phyloP scores from a whole-genome alignment of 371 early-diverging fungal species.

The Mucor irregularis region DNA sequence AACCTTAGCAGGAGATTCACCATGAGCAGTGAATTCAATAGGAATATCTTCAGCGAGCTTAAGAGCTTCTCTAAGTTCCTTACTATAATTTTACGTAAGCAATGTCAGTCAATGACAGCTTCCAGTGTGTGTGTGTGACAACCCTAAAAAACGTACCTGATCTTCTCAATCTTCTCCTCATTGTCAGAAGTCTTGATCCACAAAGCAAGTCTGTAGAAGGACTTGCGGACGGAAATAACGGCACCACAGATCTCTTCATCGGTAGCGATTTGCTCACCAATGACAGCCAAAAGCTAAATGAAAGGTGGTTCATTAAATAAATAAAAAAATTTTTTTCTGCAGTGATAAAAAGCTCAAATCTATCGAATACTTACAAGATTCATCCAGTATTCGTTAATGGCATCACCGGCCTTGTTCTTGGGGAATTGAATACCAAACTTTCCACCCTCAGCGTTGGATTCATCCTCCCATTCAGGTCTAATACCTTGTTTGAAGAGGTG shows the following conservation, averaged over 20 bases:
- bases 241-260: slow-evolving; percentile 88
- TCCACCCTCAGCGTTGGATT: slow-evolving; percentile 94
- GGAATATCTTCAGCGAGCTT: slow-evolving; percentile 39
- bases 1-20: slow-evolving; percentile 38
- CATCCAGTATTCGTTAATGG: slow-evolving; percentile 87
- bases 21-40: slow-evolving; percentile 51
- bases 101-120: no score
- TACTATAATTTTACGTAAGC: slow-evolving; percentile 26
- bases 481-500: slow-evolving; percentile 97
- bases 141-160: slow-evolving; percentile 65
- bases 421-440: slow-evolving; percentile 90
- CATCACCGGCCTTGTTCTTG: slow-evolving; percentile 69
- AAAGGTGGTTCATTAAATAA: background rate
- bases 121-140: no score
- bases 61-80: slow-evolving; percentile 57
- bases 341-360: background rate
- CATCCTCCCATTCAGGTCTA: slow-evolving; percentile 99
- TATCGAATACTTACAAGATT: slow-evolving; percentile 63
- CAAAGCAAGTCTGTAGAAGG: slow-evolving; percentile 79
- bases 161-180: slow-evolving; percentile 57
- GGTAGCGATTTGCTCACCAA: slow-evolving; percentile 86
- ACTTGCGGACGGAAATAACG: slow-evolving; percentile 84
- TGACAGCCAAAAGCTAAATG: slow-evolving; percentile 78
- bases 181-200: slow-evolving; percentile 87
- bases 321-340: background rate